phyloP scores from a whole-genome alignment of 345 rosid species.

The Excoecaria agallocha region DNA sequence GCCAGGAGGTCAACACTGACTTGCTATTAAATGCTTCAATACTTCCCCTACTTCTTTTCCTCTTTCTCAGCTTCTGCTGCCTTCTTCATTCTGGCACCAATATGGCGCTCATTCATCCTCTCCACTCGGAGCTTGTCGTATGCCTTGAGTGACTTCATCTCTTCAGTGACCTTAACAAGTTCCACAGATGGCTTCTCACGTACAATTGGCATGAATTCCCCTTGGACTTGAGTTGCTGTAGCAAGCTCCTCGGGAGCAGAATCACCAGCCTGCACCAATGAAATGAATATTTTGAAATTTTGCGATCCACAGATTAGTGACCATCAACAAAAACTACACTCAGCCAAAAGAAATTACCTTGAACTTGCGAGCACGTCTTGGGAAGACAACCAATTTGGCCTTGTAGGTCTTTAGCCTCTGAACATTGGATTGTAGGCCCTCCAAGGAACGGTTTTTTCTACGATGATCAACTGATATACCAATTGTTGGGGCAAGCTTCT shows the following conservation, averaged over 20 bases:
- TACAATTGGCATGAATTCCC: conserved; percentile 57
- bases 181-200: conserved; percentile 60
- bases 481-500: conserved; percentile 76
- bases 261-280: conserved; percentile 72
- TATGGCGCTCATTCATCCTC: conserved; percentile 53
- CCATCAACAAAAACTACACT: background rate
- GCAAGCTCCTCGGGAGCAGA: conserved; percentile 75
- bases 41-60: conserved; percentile 67
- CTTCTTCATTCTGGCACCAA: conserved; percentile 68
- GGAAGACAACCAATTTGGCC: conserved; percentile 89
- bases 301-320: background rate
- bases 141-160: conserved; percentile 77
- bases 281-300: conserved; percentile 1
- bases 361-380: conserved; percentile 53
- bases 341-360: conserved; percentile 43
- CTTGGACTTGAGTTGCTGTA: conserved; percentile 72
- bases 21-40: background rate
- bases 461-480: conserved; percentile 86
- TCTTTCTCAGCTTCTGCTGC: conserved; percentile 93
- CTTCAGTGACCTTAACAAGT: conserved; percentile 66
- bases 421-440: conserved; percentile 73
- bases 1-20: background rate
- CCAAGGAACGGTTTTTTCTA: conserved; percentile 68
- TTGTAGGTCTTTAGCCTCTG: conserved; percentile 93
- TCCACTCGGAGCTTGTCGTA: conserved; percentile 71